These are phyloP conservation scores for Lipomyces spencermartinsiae DNA, from an alignment of 805 yeast species.

Conservation along the genomic window DNA sequence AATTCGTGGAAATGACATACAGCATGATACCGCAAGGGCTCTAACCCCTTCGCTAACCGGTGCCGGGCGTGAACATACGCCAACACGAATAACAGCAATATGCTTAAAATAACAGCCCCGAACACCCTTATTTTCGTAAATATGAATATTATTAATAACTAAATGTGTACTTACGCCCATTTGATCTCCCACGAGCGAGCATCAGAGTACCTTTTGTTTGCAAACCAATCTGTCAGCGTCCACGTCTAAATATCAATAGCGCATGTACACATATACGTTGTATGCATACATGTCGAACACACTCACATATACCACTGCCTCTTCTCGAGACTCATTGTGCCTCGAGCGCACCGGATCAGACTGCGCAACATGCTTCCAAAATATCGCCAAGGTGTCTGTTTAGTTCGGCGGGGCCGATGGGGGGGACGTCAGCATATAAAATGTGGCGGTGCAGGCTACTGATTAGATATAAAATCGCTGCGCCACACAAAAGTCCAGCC, in stretches of 20 bases:
- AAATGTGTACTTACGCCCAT: slow-evolving; percentile 31
- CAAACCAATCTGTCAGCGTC: not conserved
- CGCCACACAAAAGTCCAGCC: too few species aligned
- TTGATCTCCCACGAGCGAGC: slow-evolving; percentile 27
- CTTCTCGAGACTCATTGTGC: slow-evolving; percentile 9
- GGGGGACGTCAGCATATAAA: too few species aligned
- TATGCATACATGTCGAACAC: not conserved
- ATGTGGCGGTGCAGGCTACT: too few species aligned
- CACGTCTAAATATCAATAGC: not conserved
- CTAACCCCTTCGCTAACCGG: slow-evolving; percentile 23
- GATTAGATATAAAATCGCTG: too few species aligned
- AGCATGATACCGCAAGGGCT: slow-evolving; percentile 31
- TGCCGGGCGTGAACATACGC: slow-evolving; percentile 30
- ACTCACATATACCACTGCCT: slow-evolving; percentile 19
- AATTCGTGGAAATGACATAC: slow-evolving; percentile 21
- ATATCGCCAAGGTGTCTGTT: too few species aligned
- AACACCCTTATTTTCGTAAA: slow-evolving; percentile 14
- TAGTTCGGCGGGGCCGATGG: too few species aligned
- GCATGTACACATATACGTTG: not conserved
- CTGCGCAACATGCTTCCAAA: too few species aligned
- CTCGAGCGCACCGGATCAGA: not conserved
- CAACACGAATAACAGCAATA: not conserved
- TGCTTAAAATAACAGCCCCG: slow-evolving; percentile 24
- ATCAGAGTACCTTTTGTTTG: slow-evolving; percentile 15
- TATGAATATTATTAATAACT: not conserved